Percentiles rank a stretch among this genome's conserved stretches.
Conservation (phyloP, 2,329 filamentous ascomycete genomes). For the Neonectria ditissima region DNA sequence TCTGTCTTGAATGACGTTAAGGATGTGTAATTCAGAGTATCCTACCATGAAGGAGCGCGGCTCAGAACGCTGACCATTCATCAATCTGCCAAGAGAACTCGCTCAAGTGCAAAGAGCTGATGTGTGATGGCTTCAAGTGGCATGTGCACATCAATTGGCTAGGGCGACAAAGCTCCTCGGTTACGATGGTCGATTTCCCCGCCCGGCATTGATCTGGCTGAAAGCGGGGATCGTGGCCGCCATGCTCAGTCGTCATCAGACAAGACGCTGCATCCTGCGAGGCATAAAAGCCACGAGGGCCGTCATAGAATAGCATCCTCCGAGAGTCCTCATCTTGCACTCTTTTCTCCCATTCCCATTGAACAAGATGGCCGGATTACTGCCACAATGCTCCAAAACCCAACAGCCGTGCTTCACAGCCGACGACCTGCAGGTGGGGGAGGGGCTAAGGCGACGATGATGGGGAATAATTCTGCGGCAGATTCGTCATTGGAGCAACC, state of each 20-base stretch:
- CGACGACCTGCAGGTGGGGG: constrained; percentile 43
- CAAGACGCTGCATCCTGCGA: neutral
- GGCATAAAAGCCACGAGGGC: neutral
- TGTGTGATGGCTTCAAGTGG: neutral
- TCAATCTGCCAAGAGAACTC: neutral
- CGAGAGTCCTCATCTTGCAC: neutral
- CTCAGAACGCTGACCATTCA: neutral
- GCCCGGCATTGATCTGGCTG: neutral
- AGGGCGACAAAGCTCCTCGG: neutral
- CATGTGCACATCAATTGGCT: neutral
- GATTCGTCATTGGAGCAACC: constrained; percentile 38
- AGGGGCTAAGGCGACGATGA: constrained; percentile 35
- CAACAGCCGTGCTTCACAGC: constrained; percentile 44
- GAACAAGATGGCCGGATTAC: neutral
- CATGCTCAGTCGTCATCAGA: neutral
- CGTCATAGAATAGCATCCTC: neutral
- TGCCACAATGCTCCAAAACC: constrained; percentile 28
- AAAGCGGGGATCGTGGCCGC: neutral
- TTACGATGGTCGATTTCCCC: neutral
- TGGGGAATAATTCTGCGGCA: constrained; percentile 34
- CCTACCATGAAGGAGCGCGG: neutral
- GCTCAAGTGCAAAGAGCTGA: neutral
- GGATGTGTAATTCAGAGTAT: neutral
- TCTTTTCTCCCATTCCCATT: neutral
- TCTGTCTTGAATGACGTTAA: neutral